These are phyloP conservation scores for Barnettozyma wickerhamii DNA, from an alignment of 805 yeast species.

Conservation along the genomic window DNA sequence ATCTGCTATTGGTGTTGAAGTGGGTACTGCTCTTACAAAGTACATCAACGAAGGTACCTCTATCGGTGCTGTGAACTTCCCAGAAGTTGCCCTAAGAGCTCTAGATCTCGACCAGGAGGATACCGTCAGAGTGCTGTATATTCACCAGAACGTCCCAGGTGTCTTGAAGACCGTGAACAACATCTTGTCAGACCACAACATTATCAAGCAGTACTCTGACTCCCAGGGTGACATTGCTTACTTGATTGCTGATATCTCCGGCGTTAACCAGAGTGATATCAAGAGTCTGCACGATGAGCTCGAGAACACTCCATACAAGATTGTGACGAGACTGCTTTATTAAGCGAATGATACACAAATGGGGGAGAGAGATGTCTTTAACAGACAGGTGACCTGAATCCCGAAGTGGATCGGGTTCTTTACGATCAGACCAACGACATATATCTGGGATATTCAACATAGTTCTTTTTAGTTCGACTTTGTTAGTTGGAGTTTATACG, in stretches of 20 bases:
- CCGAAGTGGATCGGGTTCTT: background rate
- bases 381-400: no score
- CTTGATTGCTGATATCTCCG: conserved; percentile 94
- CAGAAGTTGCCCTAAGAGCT: conserved; percentile 90
- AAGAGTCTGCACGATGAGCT: conserved; percentile 79
- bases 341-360: conserved; percentile 28
- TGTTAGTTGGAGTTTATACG: background rate
- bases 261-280: conserved; percentile 78
- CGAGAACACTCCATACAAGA: conserved; percentile 85
- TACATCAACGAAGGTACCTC: conserved; percentile 96
- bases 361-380: conserved; percentile 1
- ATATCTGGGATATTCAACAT: conserved; percentile 13
- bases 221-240: conserved; percentile 95
- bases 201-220: conserved; percentile 97
- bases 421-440: conserved; percentile 1
- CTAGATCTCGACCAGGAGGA: conserved; percentile 82
- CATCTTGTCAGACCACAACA: conserved; percentile 89
- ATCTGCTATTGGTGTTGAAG: conserved; percentile 95
- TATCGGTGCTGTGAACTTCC: conserved; percentile 96
- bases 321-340: conserved; percentile 86
- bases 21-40: conserved; percentile 76
- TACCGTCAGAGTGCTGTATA: conserved; percentile 89
- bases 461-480: background rate
- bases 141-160: conserved; percentile 98
- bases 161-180: conserved; percentile 96